These are phyloP conservation scores for Gonapodya sp. DNA, from an alignment of 192 early-diverging fungal genomes.

Conservation along the genomic window DNA sequence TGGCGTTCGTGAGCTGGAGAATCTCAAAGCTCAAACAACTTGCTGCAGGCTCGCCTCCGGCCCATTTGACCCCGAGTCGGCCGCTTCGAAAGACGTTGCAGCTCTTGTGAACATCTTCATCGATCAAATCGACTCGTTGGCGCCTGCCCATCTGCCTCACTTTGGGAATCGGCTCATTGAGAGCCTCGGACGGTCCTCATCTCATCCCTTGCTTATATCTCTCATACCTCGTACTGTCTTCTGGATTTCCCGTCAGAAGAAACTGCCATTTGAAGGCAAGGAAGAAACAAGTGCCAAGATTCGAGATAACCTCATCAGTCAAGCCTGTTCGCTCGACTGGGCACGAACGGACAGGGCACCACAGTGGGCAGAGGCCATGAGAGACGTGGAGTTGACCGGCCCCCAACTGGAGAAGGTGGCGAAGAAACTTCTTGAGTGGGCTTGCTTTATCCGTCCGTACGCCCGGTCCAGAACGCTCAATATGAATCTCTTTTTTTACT, in stretches of 20 bases:
- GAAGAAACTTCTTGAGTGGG: neutral
- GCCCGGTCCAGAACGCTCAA: no score
- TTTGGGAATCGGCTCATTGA: neutral
- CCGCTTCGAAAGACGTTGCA: neutral
- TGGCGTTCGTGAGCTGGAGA: neutral
- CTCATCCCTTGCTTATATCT: neutral
- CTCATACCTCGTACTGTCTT: neutral
- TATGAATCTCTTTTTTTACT: no score
- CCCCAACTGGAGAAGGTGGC: neutral
- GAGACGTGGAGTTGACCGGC: neutral
- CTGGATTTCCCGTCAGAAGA: neutral
- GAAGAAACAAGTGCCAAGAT: neutral
- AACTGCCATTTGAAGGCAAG: neutral
- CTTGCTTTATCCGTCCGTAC: no score
- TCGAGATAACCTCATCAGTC: neutral
- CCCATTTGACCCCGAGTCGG: neutral
- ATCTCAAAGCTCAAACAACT: neutral
- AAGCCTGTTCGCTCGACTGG: neutral
- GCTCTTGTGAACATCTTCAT: neutral
- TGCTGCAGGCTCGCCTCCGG: neutral
- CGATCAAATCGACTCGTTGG: neutral
- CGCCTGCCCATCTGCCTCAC: neutral
- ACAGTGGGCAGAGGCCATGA: neutral
- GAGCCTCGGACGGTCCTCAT: neutral
- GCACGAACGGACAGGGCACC: neutral